Evolutionary conservation across 164 flowering plant species (phyloP), one percentile per base, ranked within the genome.

Genomic region (Liriodendron chinense): DNA sequence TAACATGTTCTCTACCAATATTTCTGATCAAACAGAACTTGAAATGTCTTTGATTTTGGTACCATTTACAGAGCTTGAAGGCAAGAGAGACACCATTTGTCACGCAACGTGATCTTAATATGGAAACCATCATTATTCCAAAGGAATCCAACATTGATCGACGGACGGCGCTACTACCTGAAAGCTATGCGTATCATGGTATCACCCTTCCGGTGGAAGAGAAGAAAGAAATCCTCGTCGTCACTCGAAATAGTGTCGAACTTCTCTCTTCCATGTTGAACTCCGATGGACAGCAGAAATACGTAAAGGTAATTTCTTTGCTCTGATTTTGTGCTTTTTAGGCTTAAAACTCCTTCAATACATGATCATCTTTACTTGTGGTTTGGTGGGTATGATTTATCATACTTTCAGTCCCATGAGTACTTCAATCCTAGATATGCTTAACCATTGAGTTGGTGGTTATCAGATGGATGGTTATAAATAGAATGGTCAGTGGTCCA

Each of bases 241-340:
- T 86, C 18, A 85, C 96, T 73, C 83, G 92, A 28, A 94, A 92
- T 76, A 90, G 90, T 76, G 85, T 87, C 48, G 97, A 94, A 59
- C 74, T 94, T 69, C 88, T 94, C 68, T 88, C 92, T 48, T 87
- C 91, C 86, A 87, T 94, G 57, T 77, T 90, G 80, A 83, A 79
- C 72, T 75, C 91, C 22, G 86, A 85, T 26, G 24, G 79, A 69
- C 86, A 89, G 26, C 83, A 84, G 22, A 83, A 85, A 49, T 81
- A 82, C 12, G 18, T 80, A 34, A 81, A 90, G 93, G 98, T 94
- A 83, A 80, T 61, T 68, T 34, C 13, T 73, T 69, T 65, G 3
- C 72, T 24, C n/a, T 57, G 53, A 48, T 49, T n/a, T 23, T 10
- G 9, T 59, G 49, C 4, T 34, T 34, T 34, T 34, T 34, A 34